Evolutionary conservation across 306 rosid species (phyloP).

Genomic region (Inga leiocalycina): DNA sequence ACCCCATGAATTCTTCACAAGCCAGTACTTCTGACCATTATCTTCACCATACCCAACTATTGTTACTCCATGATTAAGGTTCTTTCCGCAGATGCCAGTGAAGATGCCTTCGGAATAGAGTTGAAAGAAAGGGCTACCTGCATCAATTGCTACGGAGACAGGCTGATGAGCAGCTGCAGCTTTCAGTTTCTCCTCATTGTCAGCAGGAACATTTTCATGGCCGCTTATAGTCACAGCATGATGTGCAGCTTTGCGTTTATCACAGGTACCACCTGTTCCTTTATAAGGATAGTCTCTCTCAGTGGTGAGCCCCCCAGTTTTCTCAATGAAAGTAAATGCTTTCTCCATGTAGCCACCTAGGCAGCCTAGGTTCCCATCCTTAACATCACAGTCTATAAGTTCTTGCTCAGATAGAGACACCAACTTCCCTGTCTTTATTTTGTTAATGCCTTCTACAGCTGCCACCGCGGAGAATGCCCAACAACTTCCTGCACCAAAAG

Average conservation of each 20-base stretch:
- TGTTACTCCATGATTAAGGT: conserved; percentile 68
- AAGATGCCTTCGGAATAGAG: conserved; percentile 64
- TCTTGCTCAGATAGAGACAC: conserved; percentile 71
- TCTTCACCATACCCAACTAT: conserved; percentile 73
- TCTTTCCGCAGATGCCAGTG: conserved; percentile 54
- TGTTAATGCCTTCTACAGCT: conserved; percentile 76
- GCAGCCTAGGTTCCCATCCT: conserved; percentile 59
- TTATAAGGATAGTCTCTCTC: conserved; percentile 58
- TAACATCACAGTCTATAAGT: conserved; percentile 66
- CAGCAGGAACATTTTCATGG: conserved; percentile 54
- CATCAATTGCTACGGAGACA: conserved; percentile 68
- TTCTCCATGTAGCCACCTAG: conserved; percentile 66
- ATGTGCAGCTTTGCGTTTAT: conserved; percentile 31
- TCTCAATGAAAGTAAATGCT: conserved; percentile 58
- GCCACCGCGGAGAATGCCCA: conserved; percentile 91
- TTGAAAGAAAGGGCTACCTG: conserved; percentile 53
- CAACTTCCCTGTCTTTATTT: conserved; percentile 65
- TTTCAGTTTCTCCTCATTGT: conserved; percentile 51
- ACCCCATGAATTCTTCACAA: conserved; percentile 83
- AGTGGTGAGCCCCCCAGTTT: conserved; percentile 49
- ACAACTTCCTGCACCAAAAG: conserved; percentile 62
- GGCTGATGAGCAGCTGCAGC: conserved; percentile 77
- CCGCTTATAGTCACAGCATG: conserved; percentile 48
- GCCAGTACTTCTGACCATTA: conserved; percentile 54
- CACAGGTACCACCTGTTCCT: conserved; percentile 47